Evolutionary conservation across 257 asterid genomes (phyloP), one percentile per base, ranked within the genome.

Genomic region (Petrea volubilis): DNA sequence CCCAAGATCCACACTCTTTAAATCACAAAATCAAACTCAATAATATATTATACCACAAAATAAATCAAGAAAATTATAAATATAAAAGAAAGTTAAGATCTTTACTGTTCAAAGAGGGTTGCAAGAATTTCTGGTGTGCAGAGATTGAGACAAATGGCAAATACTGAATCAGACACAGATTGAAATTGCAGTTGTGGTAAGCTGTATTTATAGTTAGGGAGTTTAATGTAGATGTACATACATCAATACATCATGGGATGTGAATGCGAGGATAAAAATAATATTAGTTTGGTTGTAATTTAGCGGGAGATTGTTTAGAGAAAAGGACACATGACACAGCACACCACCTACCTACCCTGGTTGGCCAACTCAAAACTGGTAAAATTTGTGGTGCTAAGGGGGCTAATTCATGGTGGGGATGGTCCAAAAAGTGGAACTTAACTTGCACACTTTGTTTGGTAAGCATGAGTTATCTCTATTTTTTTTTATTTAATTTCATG

Each of bases 201-300:
- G 68, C 20, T 28, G 0, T 67, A 82, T 84, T 83, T 88, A 85
- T 86, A 85, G 89, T 73, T 68, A 43, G 60, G 41, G 60, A 46
- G 73, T 56, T 31, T 33, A 40, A 29, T 50, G 29, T 43, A 34
- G 17, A 24, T 33, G 64, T 36, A 52, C n/a, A 25, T 67, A 61
- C 31, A 17, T 50, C 34, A 50, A 24, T 38, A 11, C 3, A 72
- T 25, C 14, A 0, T 34, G 40, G 5, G 6, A 44, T 2, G 51
- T 10, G 4, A 44, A 44, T 44, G 51, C 14, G 51, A 14, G 14
- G 41, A 10, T n/a, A 43, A 29, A 13, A 28, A 21, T 11, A 13
- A 36, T 53, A 13, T 10, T 34, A 38, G 12, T 51, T 60, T 49
- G 41, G 69, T 24, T 52, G 24, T 71, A 60, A 47, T 62, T 68